Conservation (phyloP, 441 rosid species). For the Croton laevigatus region DNA sequence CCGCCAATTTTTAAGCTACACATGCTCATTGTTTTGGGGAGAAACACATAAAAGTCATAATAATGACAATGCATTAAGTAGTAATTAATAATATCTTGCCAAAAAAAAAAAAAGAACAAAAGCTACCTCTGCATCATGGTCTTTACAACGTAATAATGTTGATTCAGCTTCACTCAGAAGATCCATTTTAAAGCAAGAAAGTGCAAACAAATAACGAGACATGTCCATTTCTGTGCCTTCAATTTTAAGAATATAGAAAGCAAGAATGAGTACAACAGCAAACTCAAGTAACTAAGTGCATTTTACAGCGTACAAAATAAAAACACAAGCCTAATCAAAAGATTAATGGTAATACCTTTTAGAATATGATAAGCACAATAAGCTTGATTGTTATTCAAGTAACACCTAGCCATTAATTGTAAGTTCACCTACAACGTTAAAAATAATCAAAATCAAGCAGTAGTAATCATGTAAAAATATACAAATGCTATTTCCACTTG, state of each 20-base stretch:
- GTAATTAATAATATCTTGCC: background rate
- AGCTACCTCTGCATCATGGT: conserved; percentile 71
- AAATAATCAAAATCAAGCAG: background rate
- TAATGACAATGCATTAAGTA: background rate
- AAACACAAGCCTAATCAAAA: background rate
- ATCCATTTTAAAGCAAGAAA: conserved; percentile 90
- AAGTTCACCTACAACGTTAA: conserved; percentile 30
- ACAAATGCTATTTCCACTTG: no score
- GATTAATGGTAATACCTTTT: conserved; percentile 45
- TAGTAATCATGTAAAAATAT: background rate
- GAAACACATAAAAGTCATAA: background rate
- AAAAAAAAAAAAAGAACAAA: background rate
- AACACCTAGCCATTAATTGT: conserved; percentile 76
- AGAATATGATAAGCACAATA: conserved; percentile 77
- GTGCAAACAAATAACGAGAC: conserved; percentile 94
- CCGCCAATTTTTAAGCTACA: background rate
- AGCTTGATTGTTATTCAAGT: conserved; percentile 82
- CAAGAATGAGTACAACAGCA: background rate
- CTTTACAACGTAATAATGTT: conserved; percentile 66
- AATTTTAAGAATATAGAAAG: conserved; percentile 22
- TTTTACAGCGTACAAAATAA: no score
- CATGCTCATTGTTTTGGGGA: background rate
- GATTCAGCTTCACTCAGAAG: conserved; percentile 89
- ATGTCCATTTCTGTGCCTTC: conserved; percentile 81
- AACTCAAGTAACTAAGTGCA: background rate